phyloP scores from a whole-genome alignment of 2,329 filamentous ascomycete species.

The Epichloe bromicola region DNA sequence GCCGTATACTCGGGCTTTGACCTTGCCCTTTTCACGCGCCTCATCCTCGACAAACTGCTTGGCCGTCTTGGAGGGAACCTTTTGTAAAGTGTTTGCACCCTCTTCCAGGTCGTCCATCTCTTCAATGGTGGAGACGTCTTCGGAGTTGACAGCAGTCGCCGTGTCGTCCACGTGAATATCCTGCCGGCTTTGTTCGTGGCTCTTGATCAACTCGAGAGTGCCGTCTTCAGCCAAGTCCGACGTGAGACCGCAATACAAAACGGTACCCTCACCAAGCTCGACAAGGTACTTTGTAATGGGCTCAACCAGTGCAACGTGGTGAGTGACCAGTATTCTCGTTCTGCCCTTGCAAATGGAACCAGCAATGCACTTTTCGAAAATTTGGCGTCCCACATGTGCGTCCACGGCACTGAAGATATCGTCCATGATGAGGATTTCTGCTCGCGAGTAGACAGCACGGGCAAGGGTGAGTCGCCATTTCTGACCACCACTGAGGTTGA shows the following conservation, averaged over 20 bases:
- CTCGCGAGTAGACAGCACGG: conserved; percentile 65
- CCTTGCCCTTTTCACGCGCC: conserved; percentile 53
- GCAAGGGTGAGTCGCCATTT: conserved; percentile 73
- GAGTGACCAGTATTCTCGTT: conserved; percentile 68
- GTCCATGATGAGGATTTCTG: conserved; percentile 64
- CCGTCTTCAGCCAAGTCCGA: conserved; percentile 50
- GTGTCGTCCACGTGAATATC: conserved; percentile 37
- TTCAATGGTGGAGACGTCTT: conserved; percentile 29
- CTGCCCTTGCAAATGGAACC: conserved; percentile 56
- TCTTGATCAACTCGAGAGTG: conserved; percentile 42
- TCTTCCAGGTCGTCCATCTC: conserved; percentile 27
- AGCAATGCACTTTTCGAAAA: conserved; percentile 63
- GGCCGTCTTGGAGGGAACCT: conserved; percentile 37
- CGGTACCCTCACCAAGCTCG: conserved; percentile 54
- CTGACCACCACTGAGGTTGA: conserved; percentile 74
- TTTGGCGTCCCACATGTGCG: conserved; percentile 65
- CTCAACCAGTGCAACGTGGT: conserved; percentile 61
- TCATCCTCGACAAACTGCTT: conserved; percentile 71
- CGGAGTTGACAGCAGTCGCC: conserved; percentile 41
- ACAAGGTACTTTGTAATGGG: conserved; percentile 62
- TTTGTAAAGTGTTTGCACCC: conserved; percentile 28
- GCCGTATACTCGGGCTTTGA: conserved; percentile 54
- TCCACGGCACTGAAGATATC: conserved; percentile 79
- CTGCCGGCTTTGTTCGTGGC: conserved; percentile 34
- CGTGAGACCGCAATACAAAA: conserved; percentile 50